Evolutionary conservation across 352 stramenopile species (phyloP), one percentile per base, ranked within the genome.

Genomic region (Phytophthora pluvialis): DNA sequence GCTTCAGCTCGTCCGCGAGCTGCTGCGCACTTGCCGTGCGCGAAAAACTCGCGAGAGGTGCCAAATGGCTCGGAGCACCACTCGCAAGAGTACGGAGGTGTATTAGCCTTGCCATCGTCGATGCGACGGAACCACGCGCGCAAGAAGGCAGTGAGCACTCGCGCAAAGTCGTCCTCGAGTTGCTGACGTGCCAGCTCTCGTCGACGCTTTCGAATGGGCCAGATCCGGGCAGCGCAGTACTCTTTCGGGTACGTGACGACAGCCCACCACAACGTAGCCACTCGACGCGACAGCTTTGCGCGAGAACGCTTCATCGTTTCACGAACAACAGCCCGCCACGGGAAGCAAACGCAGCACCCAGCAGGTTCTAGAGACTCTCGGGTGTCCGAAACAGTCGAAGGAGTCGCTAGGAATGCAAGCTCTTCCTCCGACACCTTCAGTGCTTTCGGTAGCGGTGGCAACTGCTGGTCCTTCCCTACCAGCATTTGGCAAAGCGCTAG

Each of bases 21-120:
- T 50, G 48, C 9, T 43, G 42, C 36, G 15, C 60, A 74, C 10
- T 70, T 62, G 8, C 10, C 44, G 25, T 82, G 73, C 13, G 70
- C 61, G 31, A 66, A 72, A 53, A 72, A 75, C 31, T 65, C 31
- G 3, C 48, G 62, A 25, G 39, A 44, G 13, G 67, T 72, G 4
- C 46, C 54, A 33, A 74, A 70, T 1, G 63, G 51, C 36, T 70
- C 60, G 25, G 35, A 55, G 21, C 74, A 79, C 70, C 67, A 75
- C 21, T 67, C 43, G n/a, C 70, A 79, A 16, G 53, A 42, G 32
- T 70, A 75, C 31, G 52, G 61, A n/a, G 74, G 73, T 13, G 33
- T 18, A 21, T 75, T 70, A 12, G 35, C 29, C 26, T 52, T 45
- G 28, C 46, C 48, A 29, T n/a, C n/a, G n/a, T 68, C 56, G 12